Evolutionary conservation across 1,284 basidiomycete species (phyloP), one percentile per base, ranked within the genome.

Genomic region (Neolentinus lepideus): DNA sequence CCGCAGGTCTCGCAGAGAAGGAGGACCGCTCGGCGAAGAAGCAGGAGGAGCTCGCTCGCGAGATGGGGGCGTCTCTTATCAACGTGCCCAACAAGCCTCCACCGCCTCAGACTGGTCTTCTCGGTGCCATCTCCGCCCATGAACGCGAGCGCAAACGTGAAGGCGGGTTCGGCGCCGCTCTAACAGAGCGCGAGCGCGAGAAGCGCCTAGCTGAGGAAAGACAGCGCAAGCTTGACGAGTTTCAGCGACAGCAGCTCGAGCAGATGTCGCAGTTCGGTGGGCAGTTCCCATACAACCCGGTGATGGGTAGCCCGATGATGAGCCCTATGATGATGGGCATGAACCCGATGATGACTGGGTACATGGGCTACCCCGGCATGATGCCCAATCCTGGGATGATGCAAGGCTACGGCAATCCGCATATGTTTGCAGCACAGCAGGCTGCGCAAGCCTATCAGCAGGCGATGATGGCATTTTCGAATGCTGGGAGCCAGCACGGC

Each of bases 101-200:
- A 2, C 93, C 94, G 1, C 96, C 97, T 9, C 93, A 97, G 70
- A 93, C 92, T 33, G 97, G 97, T 36, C 81, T 99, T 35, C 82
- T 99, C 50, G 96, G 96, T 22, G 95, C 95, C 1, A 95, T 99
- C 63, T 94, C 93, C 25, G 92, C 90, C 19, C 94, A 97, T 69
- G 94, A 99, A 71, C 82, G 92, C 56, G 95, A 98, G 59, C 81
- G 94, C 60, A 94, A 96, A 69, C 85, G 92, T 38, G 92, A 96
- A 53, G 95, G 96, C 54, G 96, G 96, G 25, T 83, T 97, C 29
- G 96, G 96, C 56, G 94, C 95, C 27, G 84, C 92, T 1, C 75
- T 99, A 62, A 98, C 96, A 1, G 95, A 98, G 72, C 83, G 94
- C 36, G 95, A 98, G 71, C 83, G 94, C 51, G 94, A 98, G 68